Conservation (phyloP, 345 rosid species). For the Pugionium dolabratum region DNA sequence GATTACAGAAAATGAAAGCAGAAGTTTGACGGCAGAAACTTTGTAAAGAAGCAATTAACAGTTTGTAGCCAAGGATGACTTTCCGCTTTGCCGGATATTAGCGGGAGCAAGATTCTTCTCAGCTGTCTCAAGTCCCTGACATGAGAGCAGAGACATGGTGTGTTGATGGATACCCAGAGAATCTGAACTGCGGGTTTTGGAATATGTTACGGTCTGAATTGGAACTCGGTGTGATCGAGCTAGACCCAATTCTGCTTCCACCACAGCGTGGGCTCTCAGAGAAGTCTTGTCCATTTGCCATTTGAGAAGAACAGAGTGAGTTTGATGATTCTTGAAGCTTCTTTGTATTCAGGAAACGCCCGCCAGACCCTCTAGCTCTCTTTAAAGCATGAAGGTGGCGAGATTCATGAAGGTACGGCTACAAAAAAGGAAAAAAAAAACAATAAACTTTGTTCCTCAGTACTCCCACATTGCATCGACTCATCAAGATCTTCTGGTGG, state of each 20-base stretch:
- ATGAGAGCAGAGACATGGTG: conserved; percentile 44
- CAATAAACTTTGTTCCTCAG: conserved; percentile 14
- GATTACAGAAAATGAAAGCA: conserved; percentile 20
- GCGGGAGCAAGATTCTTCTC: conserved; percentile 16
- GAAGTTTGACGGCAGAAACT: conserved; percentile 15
- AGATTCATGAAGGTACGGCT: conserved; percentile 92
- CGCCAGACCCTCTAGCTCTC: conserved; percentile 83
- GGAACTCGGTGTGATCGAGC: conserved; percentile 43
- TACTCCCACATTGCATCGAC: neutral
- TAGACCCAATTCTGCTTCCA: conserved; percentile 42
- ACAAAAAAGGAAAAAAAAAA: conserved; percentile 18
- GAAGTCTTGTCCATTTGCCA: conserved; percentile 33
- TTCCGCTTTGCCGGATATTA: conserved; percentile 42
- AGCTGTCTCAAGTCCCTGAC: conserved; percentile 35
- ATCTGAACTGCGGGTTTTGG: conserved; percentile 31
- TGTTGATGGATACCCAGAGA: conserved; percentile 37
- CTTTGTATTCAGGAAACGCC: conserved; percentile 73
- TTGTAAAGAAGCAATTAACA: conserved; percentile 28
- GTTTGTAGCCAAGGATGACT: conserved; percentile 90
- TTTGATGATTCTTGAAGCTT: conserved; percentile 50
- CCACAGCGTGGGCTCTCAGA: conserved; percentile 21
- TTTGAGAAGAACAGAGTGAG: conserved; percentile 34
- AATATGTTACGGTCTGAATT: conserved; percentile 36
- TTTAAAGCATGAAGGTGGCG: conserved; percentile 82
- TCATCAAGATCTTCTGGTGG: conserved; percentile 7